Percentiles rank a stretch among this genome's conserved stretches.
phyloP scores from a whole-genome alignment of 257 asterid genomes.

The Agastache rugosa region DNA sequence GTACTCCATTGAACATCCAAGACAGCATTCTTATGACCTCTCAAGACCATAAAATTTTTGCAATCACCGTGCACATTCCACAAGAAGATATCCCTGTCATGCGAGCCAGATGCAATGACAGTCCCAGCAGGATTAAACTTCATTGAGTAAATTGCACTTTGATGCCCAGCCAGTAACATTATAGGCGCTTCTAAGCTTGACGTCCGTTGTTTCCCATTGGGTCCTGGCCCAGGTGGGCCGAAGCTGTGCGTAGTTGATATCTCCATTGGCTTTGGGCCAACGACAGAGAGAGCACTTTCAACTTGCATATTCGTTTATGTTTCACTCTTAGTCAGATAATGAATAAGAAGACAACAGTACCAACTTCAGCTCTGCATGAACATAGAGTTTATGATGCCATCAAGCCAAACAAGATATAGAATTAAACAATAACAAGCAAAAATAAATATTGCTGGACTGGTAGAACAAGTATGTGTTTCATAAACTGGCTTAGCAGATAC shows the following conservation, averaged over 20 bases:
- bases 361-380: conserved; percentile 34
- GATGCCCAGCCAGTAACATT: conserved; percentile 90
- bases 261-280: conserved; percentile 83
- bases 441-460: background rate
- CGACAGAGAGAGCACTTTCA: conserved; percentile 85
- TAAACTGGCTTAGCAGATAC: background rate
- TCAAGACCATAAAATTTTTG: conserved; percentile 85
- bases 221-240: conserved; percentile 56
- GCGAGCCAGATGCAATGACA: conserved; percentile 90
- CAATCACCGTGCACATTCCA: conserved; percentile 92
- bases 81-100: conserved; percentile 86
- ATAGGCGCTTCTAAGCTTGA: conserved; percentile 93
- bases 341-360: background rate
- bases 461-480: background rate
- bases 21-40: conserved; percentile 96
- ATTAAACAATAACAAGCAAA: background rate
- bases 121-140: conserved; percentile 93
- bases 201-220: conserved; percentile 70
- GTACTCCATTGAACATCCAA: conserved; percentile 93
- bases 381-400: conserved; percentile 2
- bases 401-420: conserved; percentile 16
- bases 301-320: conserved; percentile 66
- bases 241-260: conserved; percentile 52
- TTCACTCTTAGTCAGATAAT: conserved; percentile 7
- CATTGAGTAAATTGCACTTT: conserved; percentile 87